Evolutionary conservation across 176 grass and related monocot species (phyloP).

Genomic region (Oryza glaberrima): DNA sequence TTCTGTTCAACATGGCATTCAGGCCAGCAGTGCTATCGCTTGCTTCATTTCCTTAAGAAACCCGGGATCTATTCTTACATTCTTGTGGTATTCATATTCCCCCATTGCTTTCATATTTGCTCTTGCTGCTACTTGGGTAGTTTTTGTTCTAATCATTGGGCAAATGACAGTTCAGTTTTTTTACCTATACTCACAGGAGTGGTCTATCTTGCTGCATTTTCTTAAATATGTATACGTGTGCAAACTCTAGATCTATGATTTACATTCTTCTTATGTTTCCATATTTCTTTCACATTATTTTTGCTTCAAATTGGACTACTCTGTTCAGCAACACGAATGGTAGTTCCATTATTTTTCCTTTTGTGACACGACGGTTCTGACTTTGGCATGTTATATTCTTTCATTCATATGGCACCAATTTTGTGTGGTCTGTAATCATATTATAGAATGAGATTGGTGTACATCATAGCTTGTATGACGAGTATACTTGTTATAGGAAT

Average conservation of each 20-base stretch:
- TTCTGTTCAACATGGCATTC: not conserved
- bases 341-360: not conserved
- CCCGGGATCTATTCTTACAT: not conserved
- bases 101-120: not conserved
- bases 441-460: not conserved
- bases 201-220: no score
- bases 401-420: constrained; percentile 10
- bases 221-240: no score
- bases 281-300: not conserved
- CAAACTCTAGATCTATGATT: not conserved
- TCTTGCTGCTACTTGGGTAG: not conserved
- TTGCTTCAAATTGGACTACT: not conserved
- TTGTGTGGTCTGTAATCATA: not conserved
- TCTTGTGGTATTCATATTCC: not conserved
- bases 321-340: not conserved
- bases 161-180: not conserved
- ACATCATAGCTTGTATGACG: constrained; percentile 3
- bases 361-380: not conserved
- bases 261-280: not conserved
- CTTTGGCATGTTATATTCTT: constrained; percentile 16
- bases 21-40: not conserved
- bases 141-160: not conserved
- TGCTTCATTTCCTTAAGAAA: not conserved
- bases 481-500: not conserved
- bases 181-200: not conserved